A percentile compares a stretch with the other conserved stretches of the same genome.
Conservation (phyloP, 768 basidiomycete genomes). For the Boletus pseudo-olivaceus region DNA sequence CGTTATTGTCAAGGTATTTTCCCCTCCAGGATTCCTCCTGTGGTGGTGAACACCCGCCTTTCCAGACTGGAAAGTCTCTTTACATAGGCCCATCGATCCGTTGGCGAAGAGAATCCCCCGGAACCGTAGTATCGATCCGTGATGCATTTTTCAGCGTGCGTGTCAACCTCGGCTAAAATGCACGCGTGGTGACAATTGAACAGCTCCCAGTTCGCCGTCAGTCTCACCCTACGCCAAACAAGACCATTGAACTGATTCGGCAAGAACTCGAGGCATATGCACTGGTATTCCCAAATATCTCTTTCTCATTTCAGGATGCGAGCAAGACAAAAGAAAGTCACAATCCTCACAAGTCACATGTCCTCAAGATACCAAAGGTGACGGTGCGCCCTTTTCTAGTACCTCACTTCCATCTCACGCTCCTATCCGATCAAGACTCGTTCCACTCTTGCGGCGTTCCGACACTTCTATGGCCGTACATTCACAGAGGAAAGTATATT, state of each 20-base stretch:
- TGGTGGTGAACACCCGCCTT: background rate
- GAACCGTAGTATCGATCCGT: constrained; percentile 79
- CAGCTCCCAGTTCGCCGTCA: constrained; percentile 80
- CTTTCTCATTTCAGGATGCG: constrained; percentile 64
- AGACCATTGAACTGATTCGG: constrained; percentile 64
- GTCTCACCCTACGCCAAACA: constrained; percentile 57
- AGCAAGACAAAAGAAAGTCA: constrained; percentile 35
- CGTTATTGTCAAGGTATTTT: constrained; percentile 68
- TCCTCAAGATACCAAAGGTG: constrained; percentile 69
- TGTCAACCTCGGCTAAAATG: constrained; percentile 8
- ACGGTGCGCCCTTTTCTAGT: constrained; percentile 16
- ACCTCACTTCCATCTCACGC: constrained; percentile 10
- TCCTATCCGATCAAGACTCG: constrained; percentile 46
- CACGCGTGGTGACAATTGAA: constrained; percentile 3
- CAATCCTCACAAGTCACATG: constrained; percentile 38
- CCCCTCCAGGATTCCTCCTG: background rate
- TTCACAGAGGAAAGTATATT: constrained; percentile 56
- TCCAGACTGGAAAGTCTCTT: constrained; percentile 60
- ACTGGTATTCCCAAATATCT: constrained; percentile 65
- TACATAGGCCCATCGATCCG: constrained; percentile 73
- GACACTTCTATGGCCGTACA: constrained; percentile 68
- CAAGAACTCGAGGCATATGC: constrained; percentile 72
- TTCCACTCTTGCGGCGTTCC: constrained; percentile 65
- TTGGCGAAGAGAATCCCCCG: constrained; percentile 68
- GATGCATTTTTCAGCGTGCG: constrained; percentile 89